These are phyloP conservation scores for Exophiala sideris DNA, from an alignment of 2,329 filamentous ascomycete genomes.

Conservation along the genomic window DNA sequence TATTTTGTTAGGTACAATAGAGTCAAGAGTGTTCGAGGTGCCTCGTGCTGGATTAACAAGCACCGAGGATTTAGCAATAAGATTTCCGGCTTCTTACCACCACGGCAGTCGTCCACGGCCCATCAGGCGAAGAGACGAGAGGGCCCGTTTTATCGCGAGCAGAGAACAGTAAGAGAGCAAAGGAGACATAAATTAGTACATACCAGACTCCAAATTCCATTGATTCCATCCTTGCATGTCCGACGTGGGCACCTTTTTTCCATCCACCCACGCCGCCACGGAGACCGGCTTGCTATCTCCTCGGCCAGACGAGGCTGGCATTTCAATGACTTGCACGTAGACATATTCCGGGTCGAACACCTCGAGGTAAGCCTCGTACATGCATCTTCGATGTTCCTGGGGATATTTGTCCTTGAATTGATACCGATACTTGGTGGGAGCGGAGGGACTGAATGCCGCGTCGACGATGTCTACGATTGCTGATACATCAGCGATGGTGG, in stretches of 20 bases:
- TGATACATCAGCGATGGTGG: background rate
- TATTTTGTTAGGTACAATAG: background rate
- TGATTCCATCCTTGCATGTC: background rate
- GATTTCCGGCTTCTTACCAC: no score
- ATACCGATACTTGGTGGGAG: background rate
- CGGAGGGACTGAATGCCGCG: background rate
- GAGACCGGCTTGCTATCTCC: background rate
- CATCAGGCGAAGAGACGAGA: background rate
- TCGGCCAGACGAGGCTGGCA: background rate
- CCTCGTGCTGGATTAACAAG: no score
- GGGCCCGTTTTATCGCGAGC: background rate
- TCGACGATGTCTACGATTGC: background rate
- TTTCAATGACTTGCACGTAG: background rate
- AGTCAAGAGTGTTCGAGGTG: background rate
- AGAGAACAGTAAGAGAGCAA: no score
- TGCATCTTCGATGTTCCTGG: background rate
- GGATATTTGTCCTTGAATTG: background rate
- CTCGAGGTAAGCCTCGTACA: background rate
- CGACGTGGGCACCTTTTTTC: background rate
- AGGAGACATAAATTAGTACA: no score
- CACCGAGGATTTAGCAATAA: no score
- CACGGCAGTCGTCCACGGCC: background rate
- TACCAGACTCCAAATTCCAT: background rate
- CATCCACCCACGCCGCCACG: background rate
- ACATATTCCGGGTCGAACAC: background rate